Evolutionary conservation across 768 basidiomycete species (phyloP), one percentile per base, ranked within the genome.

Genomic region (Punctularia strigosozonata): DNA sequence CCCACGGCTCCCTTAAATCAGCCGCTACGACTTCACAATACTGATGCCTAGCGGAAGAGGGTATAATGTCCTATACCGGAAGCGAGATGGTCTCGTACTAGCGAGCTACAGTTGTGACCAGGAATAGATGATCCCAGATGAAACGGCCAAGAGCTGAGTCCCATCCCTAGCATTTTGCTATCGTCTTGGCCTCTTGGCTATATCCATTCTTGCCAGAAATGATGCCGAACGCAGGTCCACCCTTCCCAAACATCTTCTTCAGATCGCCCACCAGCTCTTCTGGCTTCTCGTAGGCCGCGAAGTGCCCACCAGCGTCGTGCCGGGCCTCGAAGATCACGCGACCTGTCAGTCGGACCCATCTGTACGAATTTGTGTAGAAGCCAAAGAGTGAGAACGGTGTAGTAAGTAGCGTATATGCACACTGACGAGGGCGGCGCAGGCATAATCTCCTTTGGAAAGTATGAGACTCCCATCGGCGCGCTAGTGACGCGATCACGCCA

Each of bases 381-480:
- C 13, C 10, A 34, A 34, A 8, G 10, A n/a, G 20, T n/a, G 2
- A 10, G 31, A 17, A 20, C n/a, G 19, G 21, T n/a, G n/a, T n/a
- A 10, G 22, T n/a, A n/a, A n/a, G n/a, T n/a, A n/a, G 8, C 8
- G 33, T 10, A 34, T 8, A 34, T 8, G 20, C 52, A 25, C n/a
- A 20, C 54, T 31, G 24, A 53, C 54, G 36, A 25, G 13, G 39
- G 39, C 15, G 54, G 54, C 1, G 46, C 19, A 18, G 39, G 25
- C 3, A 38, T 4, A 15, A 51, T 4, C 17, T 62, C 60, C 4
- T 47, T 41, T 0, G 59, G 56, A 38, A 62, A 60, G 37, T 46
- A 48, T 3, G 59, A 57, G 5, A 54, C 22, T 3, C 60, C 60
- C 24, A 56, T 8, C 3, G 55, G 58, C 1, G 59, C 46, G 14